Evolutionary conservation across 2,329 filamentous ascomycete species (phyloP).

Genomic region (Fusarium luffae): DNA sequence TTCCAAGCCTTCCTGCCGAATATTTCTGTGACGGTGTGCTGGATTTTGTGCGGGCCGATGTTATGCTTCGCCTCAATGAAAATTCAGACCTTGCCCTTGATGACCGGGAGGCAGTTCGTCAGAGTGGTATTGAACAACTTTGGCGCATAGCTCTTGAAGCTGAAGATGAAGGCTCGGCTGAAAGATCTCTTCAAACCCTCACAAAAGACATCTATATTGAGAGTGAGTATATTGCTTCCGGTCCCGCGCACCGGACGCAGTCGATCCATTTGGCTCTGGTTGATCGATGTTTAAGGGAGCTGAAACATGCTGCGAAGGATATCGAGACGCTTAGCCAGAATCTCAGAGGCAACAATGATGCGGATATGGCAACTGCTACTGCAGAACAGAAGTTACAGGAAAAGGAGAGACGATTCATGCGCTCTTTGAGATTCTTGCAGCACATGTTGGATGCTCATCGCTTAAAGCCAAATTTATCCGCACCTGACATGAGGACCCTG

Average conservation of each 20-base stretch:
- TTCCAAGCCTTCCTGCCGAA: constrained; percentile 66
- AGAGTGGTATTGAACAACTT: constrained; percentile 73
- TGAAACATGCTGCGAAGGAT: constrained; percentile 68
- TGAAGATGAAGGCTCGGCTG: constrained; percentile 72
- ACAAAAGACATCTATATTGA: constrained; percentile 77
- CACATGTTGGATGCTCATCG: constrained; percentile 75
- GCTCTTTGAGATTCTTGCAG: constrained; percentile 75
- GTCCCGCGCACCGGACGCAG: constrained; percentile 62
- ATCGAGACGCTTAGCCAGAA: constrained; percentile 63
- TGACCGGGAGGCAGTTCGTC: constrained; percentile 63
- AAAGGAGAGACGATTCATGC: constrained; percentile 70
- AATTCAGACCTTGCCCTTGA: constrained; percentile 59
- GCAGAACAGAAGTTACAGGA: constrained; percentile 61
- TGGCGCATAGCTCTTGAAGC: constrained; percentile 84
- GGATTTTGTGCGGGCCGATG: constrained; percentile 68
- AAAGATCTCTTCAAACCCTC: constrained; percentile 74
- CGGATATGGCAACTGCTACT: constrained; percentile 63
- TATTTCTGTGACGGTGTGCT: constrained; percentile 71
- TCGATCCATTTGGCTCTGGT: constrained; percentile 76
- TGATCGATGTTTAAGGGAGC: constrained; percentile 76
- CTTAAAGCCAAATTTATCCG: constrained; percentile 67
- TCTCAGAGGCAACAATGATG: constrained; percentile 58
- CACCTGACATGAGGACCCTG: constrained; percentile 66
- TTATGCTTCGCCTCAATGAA: constrained; percentile 61
- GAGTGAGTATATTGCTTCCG: constrained; percentile 61